phyloP scores from a whole-genome alignment of 225 moss, liverwort and hornwort species.

The Climacium dendroides region DNA sequence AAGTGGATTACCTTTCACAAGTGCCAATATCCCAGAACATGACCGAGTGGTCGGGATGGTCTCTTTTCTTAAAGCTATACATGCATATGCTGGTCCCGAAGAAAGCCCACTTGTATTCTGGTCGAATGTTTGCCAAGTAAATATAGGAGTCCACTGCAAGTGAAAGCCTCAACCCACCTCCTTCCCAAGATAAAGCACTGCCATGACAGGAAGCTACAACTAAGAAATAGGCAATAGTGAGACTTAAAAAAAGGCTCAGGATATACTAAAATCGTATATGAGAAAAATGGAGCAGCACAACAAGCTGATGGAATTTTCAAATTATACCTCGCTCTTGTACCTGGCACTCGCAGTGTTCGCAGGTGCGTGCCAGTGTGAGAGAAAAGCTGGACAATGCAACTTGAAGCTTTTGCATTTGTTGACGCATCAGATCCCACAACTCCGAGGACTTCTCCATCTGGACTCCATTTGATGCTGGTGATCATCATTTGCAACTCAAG shows the following conservation, averaged over 20 bases:
- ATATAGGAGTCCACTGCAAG: slow-evolving; percentile 80
- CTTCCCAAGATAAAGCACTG: slow-evolving; percentile 89
- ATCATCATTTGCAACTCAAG: slow-evolving; percentile 66
- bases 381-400: slow-evolving; percentile 63
- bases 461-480: slow-evolving; percentile 73
- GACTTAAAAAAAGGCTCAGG: not conserved
- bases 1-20: slow-evolving; percentile 49
- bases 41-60: slow-evolving; percentile 58
- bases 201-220: not conserved
- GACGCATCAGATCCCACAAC: slow-evolving; percentile 59
- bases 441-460: slow-evolving; percentile 75
- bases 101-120: slow-evolving; percentile 80
- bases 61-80: slow-evolving; percentile 70
- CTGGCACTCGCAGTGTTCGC: slow-evolving; percentile 68
- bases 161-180: slow-evolving; percentile 74
- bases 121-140: slow-evolving; percentile 77
- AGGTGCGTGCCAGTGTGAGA: slow-evolving; percentile 66
- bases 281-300: not conserved
- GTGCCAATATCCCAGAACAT: slow-evolving; percentile 89
- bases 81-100: slow-evolving; percentile 73
- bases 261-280: not conserved
- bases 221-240: not conserved
- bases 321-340: slow-evolving; percentile 40
- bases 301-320: not conserved
- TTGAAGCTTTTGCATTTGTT: slow-evolving; percentile 3